Evolutionary conservation across 768 basidiomycete species (phyloP).

Genomic region (Collybiopsis luxurians): DNA sequence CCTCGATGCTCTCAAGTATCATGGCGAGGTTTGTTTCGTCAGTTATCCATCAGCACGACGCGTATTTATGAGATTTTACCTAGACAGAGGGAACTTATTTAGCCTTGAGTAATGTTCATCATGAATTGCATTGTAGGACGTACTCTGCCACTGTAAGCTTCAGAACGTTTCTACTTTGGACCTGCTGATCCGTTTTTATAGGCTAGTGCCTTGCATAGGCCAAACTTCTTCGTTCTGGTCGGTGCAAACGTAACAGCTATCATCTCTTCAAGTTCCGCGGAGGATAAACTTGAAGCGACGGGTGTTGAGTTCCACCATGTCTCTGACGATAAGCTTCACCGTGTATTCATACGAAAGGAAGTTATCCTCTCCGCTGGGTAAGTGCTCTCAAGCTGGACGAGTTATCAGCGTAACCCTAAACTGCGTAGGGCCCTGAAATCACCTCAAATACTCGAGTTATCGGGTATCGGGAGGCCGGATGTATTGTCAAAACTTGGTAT

Average conservation of each 20-base stretch:
- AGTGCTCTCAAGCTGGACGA: not conserved
- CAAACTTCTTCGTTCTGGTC: slow-evolving; percentile 22
- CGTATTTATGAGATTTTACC: not conserved
- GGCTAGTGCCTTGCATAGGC: slow-evolving; percentile 4
- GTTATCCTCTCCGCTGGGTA: slow-evolving; percentile 48
- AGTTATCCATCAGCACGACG: not conserved
- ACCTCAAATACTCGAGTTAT: slow-evolving; percentile 54
- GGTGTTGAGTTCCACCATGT: slow-evolving; percentile 44
- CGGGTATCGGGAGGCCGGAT: slow-evolving; percentile 48
- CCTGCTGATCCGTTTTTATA: not conserved
- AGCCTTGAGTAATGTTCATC: slow-evolving; percentile 14
- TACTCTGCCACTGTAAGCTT: slow-evolving; percentile 27
- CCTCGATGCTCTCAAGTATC: not conserved
- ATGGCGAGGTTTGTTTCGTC: not conserved
- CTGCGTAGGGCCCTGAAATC: slow-evolving; percentile 36
- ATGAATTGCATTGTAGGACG: slow-evolving; percentile 23
- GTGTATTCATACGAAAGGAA: slow-evolving; percentile 42
- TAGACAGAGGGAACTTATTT: not conserved
- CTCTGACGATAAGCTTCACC: slow-evolving; percentile 19
- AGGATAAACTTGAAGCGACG: slow-evolving; percentile 31
- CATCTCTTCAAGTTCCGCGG: not conserved
- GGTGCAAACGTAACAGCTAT: not conserved
- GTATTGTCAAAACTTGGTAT: slow-evolving; percentile 40
- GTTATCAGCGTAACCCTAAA: not conserved
- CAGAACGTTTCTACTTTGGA: not conserved